These are phyloP conservation scores for sweet orange (Citrus sinensis) DNA, from an alignment of 345 rosid genomes.

Conservation along the genomic window DNA sequence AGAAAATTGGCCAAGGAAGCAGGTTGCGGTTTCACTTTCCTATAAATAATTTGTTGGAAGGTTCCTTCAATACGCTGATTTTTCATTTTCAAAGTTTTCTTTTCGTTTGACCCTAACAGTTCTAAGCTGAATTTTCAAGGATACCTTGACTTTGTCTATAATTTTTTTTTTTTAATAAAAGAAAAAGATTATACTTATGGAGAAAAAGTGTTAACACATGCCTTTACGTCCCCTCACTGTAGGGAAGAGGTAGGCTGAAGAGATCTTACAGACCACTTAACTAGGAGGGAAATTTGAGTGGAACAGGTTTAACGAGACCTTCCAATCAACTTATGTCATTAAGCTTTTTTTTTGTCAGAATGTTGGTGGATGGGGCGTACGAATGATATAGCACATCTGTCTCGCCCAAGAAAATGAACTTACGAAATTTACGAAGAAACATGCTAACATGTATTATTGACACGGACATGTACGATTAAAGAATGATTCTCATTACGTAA, in stretches of 20 bases:
- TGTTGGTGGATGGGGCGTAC: not conserved
- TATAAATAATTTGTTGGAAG: not conserved
- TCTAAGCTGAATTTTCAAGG: not conserved
- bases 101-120: not conserved
- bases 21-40: not conserved
- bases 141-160: conserved; percentile 9
- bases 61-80: not conserved
- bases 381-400: not conserved
- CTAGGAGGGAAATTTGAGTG: not conserved
- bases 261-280: not conserved
- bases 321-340: too few relatives aligned
- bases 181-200: not conserved
- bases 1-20: not conserved
- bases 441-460: not conserved
- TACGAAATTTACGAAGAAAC: not conserved
- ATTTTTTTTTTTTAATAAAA: too few relatives aligned
- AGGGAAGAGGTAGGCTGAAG: not conserved
- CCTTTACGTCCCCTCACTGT: not conserved
- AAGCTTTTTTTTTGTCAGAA: too few relatives aligned
- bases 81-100: not conserved
- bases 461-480: too few relatives aligned
- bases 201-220: not conserved
- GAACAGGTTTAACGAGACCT: not conserved
- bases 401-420: too few relatives aligned
- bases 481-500: not conserved